Evolutionary conservation across 805 yeast species (phyloP).

Genomic region (Metschnikowia kofuensis): DNA sequence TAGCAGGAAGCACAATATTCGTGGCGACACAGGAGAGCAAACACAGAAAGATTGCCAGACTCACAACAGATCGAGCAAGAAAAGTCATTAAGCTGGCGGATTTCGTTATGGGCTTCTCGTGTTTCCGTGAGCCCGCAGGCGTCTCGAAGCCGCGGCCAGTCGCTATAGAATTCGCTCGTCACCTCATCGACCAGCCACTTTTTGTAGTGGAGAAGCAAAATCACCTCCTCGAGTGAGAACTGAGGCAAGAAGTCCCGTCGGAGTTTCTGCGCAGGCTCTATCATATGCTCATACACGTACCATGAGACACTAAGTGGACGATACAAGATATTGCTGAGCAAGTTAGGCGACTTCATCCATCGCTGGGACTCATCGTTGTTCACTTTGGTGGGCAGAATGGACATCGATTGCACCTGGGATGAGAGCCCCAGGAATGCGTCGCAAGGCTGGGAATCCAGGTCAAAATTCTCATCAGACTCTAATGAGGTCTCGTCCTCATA

Average conservation of each 20-base stretch:
- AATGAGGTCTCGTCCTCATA: constrained; percentile 21
- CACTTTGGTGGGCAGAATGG: neutral
- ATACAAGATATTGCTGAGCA: constrained; percentile 4
- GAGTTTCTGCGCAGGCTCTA: constrained; percentile 23
- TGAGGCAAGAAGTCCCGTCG: constrained; percentile 25
- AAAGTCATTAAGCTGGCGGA: constrained; percentile 20
- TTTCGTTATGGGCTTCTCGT: neutral
- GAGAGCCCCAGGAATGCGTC: neutral
- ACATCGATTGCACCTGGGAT: neutral
- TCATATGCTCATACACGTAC: constrained; percentile 25
- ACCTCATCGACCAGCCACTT: constrained; percentile 42
- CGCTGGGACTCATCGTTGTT: neutral
- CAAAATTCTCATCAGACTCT: neutral
- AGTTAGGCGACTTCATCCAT: constrained; percentile 10
- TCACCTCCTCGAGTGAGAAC: constrained; percentile 29
- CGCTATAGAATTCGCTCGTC: constrained; percentile 34
- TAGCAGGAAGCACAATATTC: constrained; percentile 70
- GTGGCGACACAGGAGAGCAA: constrained; percentile 66
- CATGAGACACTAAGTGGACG: constrained; percentile 12
- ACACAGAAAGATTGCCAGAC: constrained; percentile 34
- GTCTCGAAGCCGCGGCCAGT: constrained; percentile 23
- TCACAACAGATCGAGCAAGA: constrained; percentile 76
- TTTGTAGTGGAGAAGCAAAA: constrained; percentile 35
- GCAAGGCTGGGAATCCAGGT: neutral
- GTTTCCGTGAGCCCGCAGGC: constrained; percentile 25